Evolutionary conservation across 371 early-diverging fungal species (phyloP).

Genomic region (Basidiobolus meristosporus): DNA sequence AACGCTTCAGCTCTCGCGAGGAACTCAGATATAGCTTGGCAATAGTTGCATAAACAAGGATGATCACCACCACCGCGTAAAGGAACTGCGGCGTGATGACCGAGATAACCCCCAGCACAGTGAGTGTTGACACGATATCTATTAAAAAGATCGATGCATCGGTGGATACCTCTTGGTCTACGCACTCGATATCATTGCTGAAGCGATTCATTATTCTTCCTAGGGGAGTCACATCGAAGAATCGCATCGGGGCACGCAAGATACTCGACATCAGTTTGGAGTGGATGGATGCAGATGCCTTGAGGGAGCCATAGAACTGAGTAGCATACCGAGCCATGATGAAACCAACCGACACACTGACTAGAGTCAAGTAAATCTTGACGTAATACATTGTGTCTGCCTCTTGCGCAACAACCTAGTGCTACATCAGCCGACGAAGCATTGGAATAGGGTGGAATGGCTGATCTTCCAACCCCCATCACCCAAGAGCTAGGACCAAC

Average conservation of each 20-base stretch:
- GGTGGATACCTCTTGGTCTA: constrained; percentile 39
- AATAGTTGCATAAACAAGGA: constrained; percentile 22
- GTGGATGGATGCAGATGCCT: constrained; percentile 21
- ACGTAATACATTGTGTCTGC: constrained; percentile 6
- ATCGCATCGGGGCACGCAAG: constrained; percentile 42
- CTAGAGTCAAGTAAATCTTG: not conserved
- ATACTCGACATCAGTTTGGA: constrained; percentile 22
- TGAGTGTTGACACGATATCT: constrained; percentile 22
- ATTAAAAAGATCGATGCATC: constrained; percentile 25
- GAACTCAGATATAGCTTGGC: constrained; percentile 34
- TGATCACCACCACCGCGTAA: constrained; percentile 13
- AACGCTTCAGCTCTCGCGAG: constrained; percentile 58
- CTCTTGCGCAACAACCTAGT: not conserved
- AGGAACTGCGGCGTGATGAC: constrained; percentile 33
- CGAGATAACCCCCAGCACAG: constrained; percentile 39
- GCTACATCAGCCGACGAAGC: not conserved
- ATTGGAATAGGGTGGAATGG: not conserved
- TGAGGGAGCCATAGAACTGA: constrained; percentile 18
- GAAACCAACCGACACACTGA: not conserved
- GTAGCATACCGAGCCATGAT: not conserved
- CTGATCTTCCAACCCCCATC: not conserved
- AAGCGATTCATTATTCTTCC: constrained; percentile 68
- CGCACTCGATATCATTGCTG: constrained; percentile 51
- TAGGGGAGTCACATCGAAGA: constrained; percentile 78
- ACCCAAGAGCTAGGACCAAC: not conserved